These are phyloP conservation scores for Rhizophora mangle DNA, from an alignment of 345 rosid species.

Conservation along the genomic window DNA sequence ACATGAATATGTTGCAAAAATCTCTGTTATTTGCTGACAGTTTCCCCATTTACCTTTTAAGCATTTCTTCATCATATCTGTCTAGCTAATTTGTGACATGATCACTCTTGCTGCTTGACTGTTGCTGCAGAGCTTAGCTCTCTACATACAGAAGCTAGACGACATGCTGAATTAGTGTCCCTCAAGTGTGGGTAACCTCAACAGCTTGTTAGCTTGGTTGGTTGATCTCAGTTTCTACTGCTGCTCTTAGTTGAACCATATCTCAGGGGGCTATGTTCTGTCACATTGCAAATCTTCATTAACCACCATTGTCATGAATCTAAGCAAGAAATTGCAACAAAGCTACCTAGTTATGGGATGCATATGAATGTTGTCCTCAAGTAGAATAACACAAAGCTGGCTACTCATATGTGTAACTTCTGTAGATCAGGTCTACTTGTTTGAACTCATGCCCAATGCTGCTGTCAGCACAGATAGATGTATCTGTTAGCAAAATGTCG, in stretches of 20 bases:
- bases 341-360: neutral
- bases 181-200: conserved; percentile 20
- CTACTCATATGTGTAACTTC: conserved; percentile 3
- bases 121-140: conserved; percentile 63
- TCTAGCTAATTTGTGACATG: neutral
- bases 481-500: conserved; percentile 5
- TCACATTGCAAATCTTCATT: conserved; percentile 5
- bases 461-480: conserved; percentile 11
- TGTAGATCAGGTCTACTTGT: conserved; percentile 2
- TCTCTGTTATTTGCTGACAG: too few relatives aligned
- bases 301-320: neutral
- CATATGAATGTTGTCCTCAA: conserved; percentile 3
- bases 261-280: conserved; percentile 11
- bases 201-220: neutral
- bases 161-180: conserved; percentile 53
- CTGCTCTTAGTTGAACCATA: neutral
- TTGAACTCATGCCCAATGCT: neutral
- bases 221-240: neutral
- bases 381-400: conserved; percentile 9
- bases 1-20: too few relatives aligned
- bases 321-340: neutral
- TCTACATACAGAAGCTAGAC: conserved; percentile 83
- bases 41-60: too few relatives aligned
- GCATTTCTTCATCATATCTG: too few relatives aligned
- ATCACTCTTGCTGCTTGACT: conserved; percentile 4